phyloP scores from a whole-genome alignment of 2,329 filamentous ascomycete genomes.

The Podosphaera fusca region DNA sequence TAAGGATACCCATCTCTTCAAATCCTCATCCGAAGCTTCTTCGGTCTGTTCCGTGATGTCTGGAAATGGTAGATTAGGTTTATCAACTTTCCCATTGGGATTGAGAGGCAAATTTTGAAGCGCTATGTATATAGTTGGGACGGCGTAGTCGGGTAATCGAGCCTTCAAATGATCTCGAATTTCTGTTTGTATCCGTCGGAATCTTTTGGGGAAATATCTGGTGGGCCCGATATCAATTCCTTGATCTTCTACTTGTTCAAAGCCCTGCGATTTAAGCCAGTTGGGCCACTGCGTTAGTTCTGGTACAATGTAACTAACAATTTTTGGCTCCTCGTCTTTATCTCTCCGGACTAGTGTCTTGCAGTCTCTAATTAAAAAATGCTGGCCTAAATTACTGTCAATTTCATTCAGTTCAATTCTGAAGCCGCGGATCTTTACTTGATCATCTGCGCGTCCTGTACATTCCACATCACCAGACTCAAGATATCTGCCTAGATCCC shows the following conservation, averaged over 20 bases:
- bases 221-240: slow-evolving; percentile 6
- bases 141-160: slow-evolving; percentile 50
- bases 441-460: slow-evolving; percentile 61
- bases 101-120: slow-evolving; percentile 56
- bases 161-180: slow-evolving; percentile 44
- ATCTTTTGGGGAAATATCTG: slow-evolving; percentile 7
- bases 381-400: slow-evolving; percentile 55
- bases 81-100: slow-evolving; percentile 70
- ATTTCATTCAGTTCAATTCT: slow-evolving; percentile 89
- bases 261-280: slow-evolving; percentile 37
- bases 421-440: slow-evolving; percentile 93
- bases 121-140: slow-evolving; percentile 52
- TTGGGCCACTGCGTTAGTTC: slow-evolving; percentile 50
- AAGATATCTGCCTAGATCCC: slow-evolving; percentile 61
- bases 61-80: slow-evolving; percentile 57
- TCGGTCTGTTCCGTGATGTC: slow-evolving; percentile 41
- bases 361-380: slow-evolving; percentile 59
- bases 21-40: slow-evolving; percentile 20
- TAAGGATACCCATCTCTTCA: slow-evolving; percentile 10
- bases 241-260: slow-evolving; percentile 20
- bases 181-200: slow-evolving; percentile 26
- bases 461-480: slow-evolving; percentile 48
- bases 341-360: slow-evolving; percentile 69
- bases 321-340: slow-evolving; percentile 59
- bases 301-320: slow-evolving; percentile 81